Evolutionary conservation across 1,284 basidiomycete genomes (phyloP), one percentile per base, ranked within the genome.

Genomic region (Ceratobasidium sp.): DNA sequence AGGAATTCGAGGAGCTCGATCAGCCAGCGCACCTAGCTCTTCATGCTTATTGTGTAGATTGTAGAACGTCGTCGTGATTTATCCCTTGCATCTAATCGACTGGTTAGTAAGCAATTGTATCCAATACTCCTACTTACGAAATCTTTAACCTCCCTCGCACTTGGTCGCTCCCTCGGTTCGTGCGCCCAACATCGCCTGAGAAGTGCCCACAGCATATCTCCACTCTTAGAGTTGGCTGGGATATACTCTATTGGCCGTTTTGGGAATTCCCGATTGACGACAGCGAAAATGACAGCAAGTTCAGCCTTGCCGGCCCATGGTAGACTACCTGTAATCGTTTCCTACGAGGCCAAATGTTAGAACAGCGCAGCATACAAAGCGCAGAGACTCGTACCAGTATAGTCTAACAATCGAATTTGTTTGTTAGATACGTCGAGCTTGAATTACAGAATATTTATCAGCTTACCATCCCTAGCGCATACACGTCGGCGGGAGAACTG

Each of bases 401-500:
- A 59, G 57, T 28, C 33, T 59, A 38, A 12, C n/a, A 20, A 13
- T 28, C 57, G 28, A 38, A 23, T 7, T 2, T 28, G 28, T 10
- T 26, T 1, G 26, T 28, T 28, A 17, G 57, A 15, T 59, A 7
- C 28, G n/a, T 23, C 23, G 33, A 26, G 33, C 13, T 23, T 6
- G 13, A 1, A 28, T 28, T 26, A 1, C 10, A 23, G 9, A 17
- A 38, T 59, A 28, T 15, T 50, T 17, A 59, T 59, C 13, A 10
- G 28, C 65, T 50, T 17, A 52, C 65, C 65, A 67, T 67, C 12
- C 65, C 65, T 17, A 67, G 44, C 46, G 65, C 65, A 50, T 67
- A 67, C n/a, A 67, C 44, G 44, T 67, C 65, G 7, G 65, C 33
- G 10, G 65, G 26, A 28, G 23, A 13, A 15, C 48, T 48, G 13